Evolutionary conservation across 768 basidiomycete genomes (phyloP).

Genomic region (Tephrocybe sp.): DNA sequence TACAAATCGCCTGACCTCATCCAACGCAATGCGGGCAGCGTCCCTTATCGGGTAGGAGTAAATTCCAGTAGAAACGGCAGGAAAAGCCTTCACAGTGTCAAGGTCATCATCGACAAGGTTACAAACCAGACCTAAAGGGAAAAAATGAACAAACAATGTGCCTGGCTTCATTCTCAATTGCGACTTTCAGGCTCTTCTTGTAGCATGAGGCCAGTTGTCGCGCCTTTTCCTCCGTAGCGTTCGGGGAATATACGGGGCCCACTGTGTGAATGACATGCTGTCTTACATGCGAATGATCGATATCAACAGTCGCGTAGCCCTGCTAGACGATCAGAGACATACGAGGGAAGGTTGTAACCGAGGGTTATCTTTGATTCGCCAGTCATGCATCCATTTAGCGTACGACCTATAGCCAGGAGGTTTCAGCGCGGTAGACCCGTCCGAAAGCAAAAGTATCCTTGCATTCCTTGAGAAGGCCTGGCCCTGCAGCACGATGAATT

Average conservation of each 20-base stretch:
- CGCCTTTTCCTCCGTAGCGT: slow-evolving; percentile 41
- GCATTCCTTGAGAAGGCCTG: slow-evolving; percentile 68
- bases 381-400: slow-evolving; percentile 62
- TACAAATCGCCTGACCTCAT: slow-evolving; percentile 51
- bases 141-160: slow-evolving; percentile 52
- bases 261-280: slow-evolving; percentile 79
- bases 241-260: slow-evolving; percentile 62
- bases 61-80: slow-evolving; percentile 75
- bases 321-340: slow-evolving; percentile 24
- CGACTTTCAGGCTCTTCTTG: slow-evolving; percentile 56
- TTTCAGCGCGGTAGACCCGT: slow-evolving; percentile 1
- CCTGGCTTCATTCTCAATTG: slow-evolving; percentile 54
- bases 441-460: slow-evolving; percentile 19
- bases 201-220: slow-evolving; percentile 68
- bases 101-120: neutral
- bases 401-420: slow-evolving; percentile 44
- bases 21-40: slow-evolving; percentile 70
- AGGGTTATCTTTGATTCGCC: slow-evolving; percentile 79
- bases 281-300: slow-evolving; percentile 21
- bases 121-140: neutral
- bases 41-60: slow-evolving; percentile 76
- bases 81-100: slow-evolving; percentile 59
- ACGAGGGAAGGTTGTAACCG: slow-evolving; percentile 79
- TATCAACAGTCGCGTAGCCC: neutral
- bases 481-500: slow-evolving; percentile 76